Evolutionary conservation across 2,329 filamentous ascomycete species (phyloP).

Genomic region (Talaromyces sp.): DNA sequence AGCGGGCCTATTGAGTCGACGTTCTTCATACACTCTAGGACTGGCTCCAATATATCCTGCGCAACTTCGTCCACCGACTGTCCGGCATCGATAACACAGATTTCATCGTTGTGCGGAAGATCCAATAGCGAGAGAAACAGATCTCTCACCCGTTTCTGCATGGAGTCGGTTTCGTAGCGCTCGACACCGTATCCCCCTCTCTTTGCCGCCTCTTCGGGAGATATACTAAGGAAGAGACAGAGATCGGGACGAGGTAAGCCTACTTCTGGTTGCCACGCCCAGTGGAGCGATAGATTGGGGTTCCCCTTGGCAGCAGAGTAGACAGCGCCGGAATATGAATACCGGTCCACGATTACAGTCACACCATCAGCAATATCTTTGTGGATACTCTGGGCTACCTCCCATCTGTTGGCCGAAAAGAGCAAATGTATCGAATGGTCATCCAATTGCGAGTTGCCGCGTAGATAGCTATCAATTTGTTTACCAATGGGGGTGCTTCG

Average conservation of each 20-base stretch:
- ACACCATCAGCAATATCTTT: slow-evolving; percentile 59
- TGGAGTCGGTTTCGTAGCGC: slow-evolving; percentile 77
- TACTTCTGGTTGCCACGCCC: slow-evolving; percentile 80
- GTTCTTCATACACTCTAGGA: slow-evolving; percentile 29
- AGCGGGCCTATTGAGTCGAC: slow-evolving; percentile 35
- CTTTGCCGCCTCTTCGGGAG: slow-evolving; percentile 65
- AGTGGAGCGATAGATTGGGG: slow-evolving; percentile 63
- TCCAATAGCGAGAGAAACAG: slow-evolving; percentile 60
- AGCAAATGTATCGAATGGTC: slow-evolving; percentile 87
- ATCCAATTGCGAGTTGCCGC: slow-evolving; percentile 66
- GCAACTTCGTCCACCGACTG: slow-evolving; percentile 51
- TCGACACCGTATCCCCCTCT: slow-evolving; percentile 87
- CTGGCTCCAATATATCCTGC: slow-evolving; percentile 33
- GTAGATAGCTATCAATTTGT: slow-evolving; percentile 81
- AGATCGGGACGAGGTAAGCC: slow-evolving; percentile 84
- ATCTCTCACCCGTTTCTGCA: slow-evolving; percentile 74
- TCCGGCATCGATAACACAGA: slow-evolving; percentile 55
- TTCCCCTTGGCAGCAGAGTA: slow-evolving; percentile 87
- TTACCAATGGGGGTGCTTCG: slow-evolving; percentile 78
- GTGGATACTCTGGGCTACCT: slow-evolving; percentile 49
- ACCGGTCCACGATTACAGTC: slow-evolving; percentile 82
- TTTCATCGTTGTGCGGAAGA: slow-evolving; percentile 49
- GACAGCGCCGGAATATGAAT: slow-evolving; percentile 91
- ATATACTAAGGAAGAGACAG: slow-evolving; percentile 81
- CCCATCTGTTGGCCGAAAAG: slow-evolving; percentile 90